Percentiles rank a stretch among this genome's conserved stretches.
Evolutionary conservation across 257 asterid species (phyloP).

Genomic region (Solanum lycopersicoides): DNA sequence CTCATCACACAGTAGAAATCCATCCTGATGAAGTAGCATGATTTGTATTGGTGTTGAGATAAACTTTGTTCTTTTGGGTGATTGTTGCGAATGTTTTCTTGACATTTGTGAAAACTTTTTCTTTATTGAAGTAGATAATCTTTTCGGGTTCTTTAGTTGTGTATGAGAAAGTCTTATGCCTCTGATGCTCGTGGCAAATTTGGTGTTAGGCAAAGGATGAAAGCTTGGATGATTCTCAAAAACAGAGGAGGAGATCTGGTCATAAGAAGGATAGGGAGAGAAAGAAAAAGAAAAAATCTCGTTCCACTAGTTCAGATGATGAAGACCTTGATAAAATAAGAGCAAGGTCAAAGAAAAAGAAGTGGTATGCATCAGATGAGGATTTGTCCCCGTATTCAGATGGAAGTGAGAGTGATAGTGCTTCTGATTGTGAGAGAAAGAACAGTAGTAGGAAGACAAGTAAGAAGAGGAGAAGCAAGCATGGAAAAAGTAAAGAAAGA

Average conservation of each 20-base stretch:
- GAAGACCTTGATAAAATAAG: constrained; percentile 50
- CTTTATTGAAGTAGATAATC: background rate
- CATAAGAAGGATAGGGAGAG: constrained; percentile 30
- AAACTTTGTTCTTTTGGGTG: background rate
- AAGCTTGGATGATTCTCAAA: constrained; percentile 17
- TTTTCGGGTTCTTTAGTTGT: background rate
- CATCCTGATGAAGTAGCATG: background rate
- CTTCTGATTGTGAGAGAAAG: constrained; percentile 25
- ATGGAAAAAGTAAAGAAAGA: constrained; percentile 27
- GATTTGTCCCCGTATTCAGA: constrained; percentile 47
- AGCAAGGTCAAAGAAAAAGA: constrained; percentile 51
- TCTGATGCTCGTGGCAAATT: background rate
- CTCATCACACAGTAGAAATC: background rate
- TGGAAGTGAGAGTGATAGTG: constrained; percentile 29
- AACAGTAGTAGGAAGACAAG: constrained; percentile 22
- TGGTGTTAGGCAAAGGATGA: constrained; percentile 33
- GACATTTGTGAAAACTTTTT: background rate
- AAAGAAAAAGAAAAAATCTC: constrained; percentile 31
- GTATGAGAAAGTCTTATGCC: background rate
- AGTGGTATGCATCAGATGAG: constrained; percentile 82
- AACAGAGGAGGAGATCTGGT: constrained; percentile 34
- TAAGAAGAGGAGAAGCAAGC: constrained; percentile 27
- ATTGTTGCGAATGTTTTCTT: background rate
- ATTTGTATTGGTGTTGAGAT: background rate
- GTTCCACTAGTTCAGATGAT: constrained; percentile 51